Base-by-base conservation (phyloP, 805 yeast species). In the Cyberlindnera japonica region DNA sequence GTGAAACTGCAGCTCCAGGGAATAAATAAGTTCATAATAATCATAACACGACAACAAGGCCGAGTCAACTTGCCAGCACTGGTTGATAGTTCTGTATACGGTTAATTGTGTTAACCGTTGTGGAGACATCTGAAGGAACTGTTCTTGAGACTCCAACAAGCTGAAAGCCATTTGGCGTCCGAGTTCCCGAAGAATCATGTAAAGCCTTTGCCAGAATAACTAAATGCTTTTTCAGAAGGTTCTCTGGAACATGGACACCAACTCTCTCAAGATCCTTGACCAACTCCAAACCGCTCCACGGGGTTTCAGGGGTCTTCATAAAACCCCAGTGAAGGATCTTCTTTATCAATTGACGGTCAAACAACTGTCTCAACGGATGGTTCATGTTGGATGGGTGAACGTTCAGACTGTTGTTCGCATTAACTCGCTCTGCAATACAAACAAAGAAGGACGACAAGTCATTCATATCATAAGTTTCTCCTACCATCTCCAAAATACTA, bases 231-330 rank as follows among this genome's bases (percentile, higher is more conserved):
- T 47, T 44, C 10, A 53, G 22, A 8, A 43, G 13, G 20, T 43
- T 38, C 17, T 40, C 27, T 2, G 48, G 47, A 3, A 55, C 37
- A 22, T 46, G 44, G 3, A 57, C 43, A 3, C 57, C 57, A 3
- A 40, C 19, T 3, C 26, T 36, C 23, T 51, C 48, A 15, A 57
- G 14, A 17, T 40, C 33, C 31, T 48, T 45, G 3, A 57, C 21
- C 13, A 52, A 21, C 16, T 46, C 45, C 10, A 52, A 43, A 4
- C 55, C 55, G 29, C 30, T n/a, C 61, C 59, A 57, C 6, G 52
- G 59, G 20, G 48, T 40, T 3, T 44, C 47, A 10, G 46, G 41
- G 7, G 38, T 29, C 32, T 40, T 49, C 2, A 41, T 31, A 26
- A 57, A 55, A 6, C 59, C 54, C 40, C 43, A 34, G 16, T 47